phyloP scores from a whole-genome alignment of 2,329 filamentous ascomycete species.

The Diplodia corticola region DNA sequence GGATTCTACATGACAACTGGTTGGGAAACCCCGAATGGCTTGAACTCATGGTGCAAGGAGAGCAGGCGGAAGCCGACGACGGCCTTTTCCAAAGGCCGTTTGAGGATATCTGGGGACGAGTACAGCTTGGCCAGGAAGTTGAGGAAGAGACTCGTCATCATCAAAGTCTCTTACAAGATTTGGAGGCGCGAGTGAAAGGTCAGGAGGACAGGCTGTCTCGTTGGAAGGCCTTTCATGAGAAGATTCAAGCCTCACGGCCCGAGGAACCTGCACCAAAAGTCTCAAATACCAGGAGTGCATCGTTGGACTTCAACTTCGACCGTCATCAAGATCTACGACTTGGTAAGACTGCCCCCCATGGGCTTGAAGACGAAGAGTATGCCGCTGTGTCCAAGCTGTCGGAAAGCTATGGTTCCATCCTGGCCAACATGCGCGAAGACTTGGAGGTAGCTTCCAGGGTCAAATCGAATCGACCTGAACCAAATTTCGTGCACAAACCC shows the following conservation, averaged over 20 bases:
- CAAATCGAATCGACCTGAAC: background rate
- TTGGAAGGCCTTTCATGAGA: slow-evolving; percentile 70
- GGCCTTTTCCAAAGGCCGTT: slow-evolving; percentile 67
- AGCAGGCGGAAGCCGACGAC: slow-evolving; percentile 58
- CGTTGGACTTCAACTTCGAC: slow-evolving; percentile 34
- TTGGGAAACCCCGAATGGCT: slow-evolving; percentile 74
- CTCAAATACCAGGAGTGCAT: background rate
- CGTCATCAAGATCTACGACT: slow-evolving; percentile 35
- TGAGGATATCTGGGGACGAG: slow-evolving; percentile 68
- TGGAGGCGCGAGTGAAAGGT: slow-evolving; percentile 66
- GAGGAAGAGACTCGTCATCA: slow-evolving; percentile 46
- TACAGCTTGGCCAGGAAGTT: slow-evolving; percentile 59
- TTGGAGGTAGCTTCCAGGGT: background rate
- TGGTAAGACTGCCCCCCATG: background rate
- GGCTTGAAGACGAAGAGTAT: background rate
- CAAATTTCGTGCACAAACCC: background rate
- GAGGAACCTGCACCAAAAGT: slow-evolving; percentile 23
- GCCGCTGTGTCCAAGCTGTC: background rate
- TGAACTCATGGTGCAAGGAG: slow-evolving; percentile 68
- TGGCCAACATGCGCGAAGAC: slow-evolving; percentile 11
- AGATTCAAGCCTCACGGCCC: slow-evolving; percentile 24
- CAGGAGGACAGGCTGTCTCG: slow-evolving; percentile 69
- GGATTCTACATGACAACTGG: slow-evolving; percentile 71
- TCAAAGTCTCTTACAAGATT: slow-evolving; percentile 60
- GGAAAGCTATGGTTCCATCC: slow-evolving; percentile 8